These are phyloP conservation scores for Salvia hispanica DNA, from an alignment of 257 asterid species.

Conservation along the genomic window DNA sequence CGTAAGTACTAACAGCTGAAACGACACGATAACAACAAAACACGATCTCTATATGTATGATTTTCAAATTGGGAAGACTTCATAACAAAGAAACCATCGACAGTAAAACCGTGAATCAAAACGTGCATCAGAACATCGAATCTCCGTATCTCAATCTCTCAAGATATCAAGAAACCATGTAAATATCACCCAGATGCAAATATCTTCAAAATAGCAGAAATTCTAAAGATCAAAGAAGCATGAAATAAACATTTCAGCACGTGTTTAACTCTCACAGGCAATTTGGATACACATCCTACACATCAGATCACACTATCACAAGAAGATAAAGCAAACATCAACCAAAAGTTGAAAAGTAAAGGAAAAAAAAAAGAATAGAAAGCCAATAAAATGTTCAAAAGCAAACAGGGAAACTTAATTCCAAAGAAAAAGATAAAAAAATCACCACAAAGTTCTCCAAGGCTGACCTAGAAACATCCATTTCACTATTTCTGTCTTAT, in stretches of 20 bases:
- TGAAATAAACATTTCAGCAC: background rate
- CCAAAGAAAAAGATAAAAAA: slow-evolving; percentile 15
- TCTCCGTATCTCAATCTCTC: background rate
- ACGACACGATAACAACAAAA: background rate
- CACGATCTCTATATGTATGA: background rate
- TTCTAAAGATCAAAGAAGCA: background rate
- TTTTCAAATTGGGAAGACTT: slow-evolving; percentile 1
- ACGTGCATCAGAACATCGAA: slow-evolving; percentile 7
- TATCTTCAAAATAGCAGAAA: background rate
- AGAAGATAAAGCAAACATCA: slow-evolving; percentile 31
- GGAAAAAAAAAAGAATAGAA: background rate
- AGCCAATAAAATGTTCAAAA: slow-evolving; percentile 14
- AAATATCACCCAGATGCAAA: background rate
- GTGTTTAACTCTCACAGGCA: background rate
- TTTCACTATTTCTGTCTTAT: slow-evolving; percentile 9
- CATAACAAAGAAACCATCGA: slow-evolving; percentile 8
- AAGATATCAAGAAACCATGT: background rate
- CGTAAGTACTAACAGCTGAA: background rate
- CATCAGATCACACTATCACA: slow-evolving; percentile 32
- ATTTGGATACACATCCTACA: slow-evolving; percentile 31
- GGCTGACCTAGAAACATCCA: slow-evolving; percentile 11
- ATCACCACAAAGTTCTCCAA: slow-evolving; percentile 11
- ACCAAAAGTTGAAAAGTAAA: slow-evolving; percentile 16
- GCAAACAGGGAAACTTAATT: slow-evolving; percentile 25
- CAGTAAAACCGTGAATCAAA: background rate